phyloP scores from a whole-genome alignment of 1,284 basidiomycete genomes.

The Volvariella surrecta region DNA sequence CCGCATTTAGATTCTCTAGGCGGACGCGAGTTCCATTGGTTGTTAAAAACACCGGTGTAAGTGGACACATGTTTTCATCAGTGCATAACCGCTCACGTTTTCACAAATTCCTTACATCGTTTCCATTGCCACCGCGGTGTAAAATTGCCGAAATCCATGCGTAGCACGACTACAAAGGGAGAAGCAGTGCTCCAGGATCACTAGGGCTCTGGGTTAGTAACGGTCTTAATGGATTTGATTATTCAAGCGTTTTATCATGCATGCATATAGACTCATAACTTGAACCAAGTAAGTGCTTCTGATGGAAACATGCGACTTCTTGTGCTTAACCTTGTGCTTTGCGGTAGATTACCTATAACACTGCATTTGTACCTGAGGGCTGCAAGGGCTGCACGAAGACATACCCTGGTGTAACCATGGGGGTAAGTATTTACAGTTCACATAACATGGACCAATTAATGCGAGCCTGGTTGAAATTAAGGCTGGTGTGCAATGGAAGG shows the following conservation, averaged over 20 bases:
- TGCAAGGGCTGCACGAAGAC: conserved; percentile 25
- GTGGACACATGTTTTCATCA: conserved; percentile 9
- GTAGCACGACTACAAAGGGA: conserved; percentile 37
- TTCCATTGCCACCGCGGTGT: too few relatives aligned
- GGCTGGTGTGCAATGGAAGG: background rate
- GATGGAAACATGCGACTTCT: too few relatives aligned
- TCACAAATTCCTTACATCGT: too few relatives aligned
- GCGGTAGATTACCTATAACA: conserved; percentile 24
- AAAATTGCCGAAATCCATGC: background rate
- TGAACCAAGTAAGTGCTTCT: conserved; percentile 24
- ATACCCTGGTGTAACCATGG: conserved; percentile 25
- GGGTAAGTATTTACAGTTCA: conserved; percentile 16
- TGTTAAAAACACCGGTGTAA: conserved; percentile 42
- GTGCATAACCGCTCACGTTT: background rate
- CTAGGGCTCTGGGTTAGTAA: conserved; percentile 35
- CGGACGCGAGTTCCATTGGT: conserved; percentile 30
- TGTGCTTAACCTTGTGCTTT: too few relatives aligned
- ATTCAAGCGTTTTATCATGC: too few relatives aligned
- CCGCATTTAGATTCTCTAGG: conserved; percentile 32
- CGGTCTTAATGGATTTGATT: too few relatives aligned
- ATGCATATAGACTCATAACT: conserved; percentile 33
- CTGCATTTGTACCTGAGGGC: conserved; percentile 25
- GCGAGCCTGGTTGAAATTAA: background rate
- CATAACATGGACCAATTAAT: background rate
- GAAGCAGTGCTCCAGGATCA: conserved; percentile 32